Evolutionary conservation across 352 stramenopile genomes (phyloP).

Genomic region (Pythium aquatile): DNA sequence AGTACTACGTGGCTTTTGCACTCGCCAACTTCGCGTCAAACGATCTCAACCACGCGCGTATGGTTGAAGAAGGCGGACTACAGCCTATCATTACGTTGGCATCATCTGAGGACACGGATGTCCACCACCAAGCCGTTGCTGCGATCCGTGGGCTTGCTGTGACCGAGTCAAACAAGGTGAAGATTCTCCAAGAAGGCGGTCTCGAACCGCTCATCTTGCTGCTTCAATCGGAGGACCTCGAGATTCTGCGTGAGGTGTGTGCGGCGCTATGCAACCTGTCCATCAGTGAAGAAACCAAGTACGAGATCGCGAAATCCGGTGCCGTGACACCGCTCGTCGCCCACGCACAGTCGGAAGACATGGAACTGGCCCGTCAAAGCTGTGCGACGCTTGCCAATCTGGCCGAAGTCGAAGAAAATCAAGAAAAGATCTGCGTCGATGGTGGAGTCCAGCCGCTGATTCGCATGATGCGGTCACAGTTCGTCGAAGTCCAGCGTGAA

Average conservation of each 20-base stretch:
- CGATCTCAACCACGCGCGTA: slow-evolving; percentile 88
- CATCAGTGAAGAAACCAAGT: slow-evolving; percentile 96
- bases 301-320: slow-evolving; percentile 95
- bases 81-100: slow-evolving; percentile 95
- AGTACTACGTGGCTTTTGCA: slow-evolving; percentile 95
- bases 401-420: slow-evolving; percentile 94
- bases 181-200: slow-evolving; percentile 96
- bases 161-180: slow-evolving; percentile 91
- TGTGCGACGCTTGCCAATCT: slow-evolving; percentile 94
- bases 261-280: slow-evolving; percentile 95
- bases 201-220: slow-evolving; percentile 92
- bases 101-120: slow-evolving; percentile 89
- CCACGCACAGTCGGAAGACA: slow-evolving; percentile 93
- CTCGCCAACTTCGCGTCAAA: slow-evolving; percentile 96
- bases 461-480: slow-evolving; percentile 93
- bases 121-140: slow-evolving; percentile 94
- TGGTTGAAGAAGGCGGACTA: slow-evolving; percentile 94
- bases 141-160: slow-evolving; percentile 92
- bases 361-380: slow-evolving; percentile 87
- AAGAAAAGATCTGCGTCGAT: slow-evolving; percentile 92
- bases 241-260: slow-evolving; percentile 94
- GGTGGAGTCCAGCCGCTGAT: slow-evolving; percentile 91
- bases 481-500: slow-evolving; percentile 93
- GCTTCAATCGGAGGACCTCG: slow-evolving; percentile 87
- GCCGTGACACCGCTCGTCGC: slow-evolving; percentile 88